Conservation (phyloP, 148 eudicot species). For the Cornus controversa region DNA sequence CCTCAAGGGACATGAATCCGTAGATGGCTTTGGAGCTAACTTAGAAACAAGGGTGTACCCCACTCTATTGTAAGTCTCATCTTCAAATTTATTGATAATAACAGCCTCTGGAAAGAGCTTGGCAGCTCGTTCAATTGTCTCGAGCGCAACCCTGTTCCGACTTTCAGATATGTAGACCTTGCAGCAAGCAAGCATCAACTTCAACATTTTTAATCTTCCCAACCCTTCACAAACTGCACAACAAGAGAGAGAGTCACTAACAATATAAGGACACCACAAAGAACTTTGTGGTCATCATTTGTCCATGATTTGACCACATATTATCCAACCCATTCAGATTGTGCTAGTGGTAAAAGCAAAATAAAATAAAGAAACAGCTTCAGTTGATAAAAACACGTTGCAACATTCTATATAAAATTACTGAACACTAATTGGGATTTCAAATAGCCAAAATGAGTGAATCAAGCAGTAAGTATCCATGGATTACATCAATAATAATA, state of each 20-base stretch:
- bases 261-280: not conserved
- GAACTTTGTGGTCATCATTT: slow-evolving; percentile 12
- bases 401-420: not conserved
- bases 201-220: slow-evolving; percentile 46
- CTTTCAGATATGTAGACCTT: slow-evolving; percentile 91
- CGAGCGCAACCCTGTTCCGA: slow-evolving; percentile 72
- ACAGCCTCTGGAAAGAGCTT: slow-evolving; percentile 56
- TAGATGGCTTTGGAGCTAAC: slow-evolving; percentile 24
- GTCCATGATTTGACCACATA: not conserved
- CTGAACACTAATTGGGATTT: not conserved
- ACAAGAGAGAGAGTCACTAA: slow-evolving; percentile 15
- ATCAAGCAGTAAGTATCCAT: not conserved
- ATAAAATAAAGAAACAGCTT: not conserved
- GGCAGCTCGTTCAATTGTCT: slow-evolving; percentile 72
- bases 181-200: slow-evolving; percentile 71
- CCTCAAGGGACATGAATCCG: slow-evolving; percentile 39
- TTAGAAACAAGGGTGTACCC: slow-evolving; percentile 89
- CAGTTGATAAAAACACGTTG: not conserved
- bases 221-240: slow-evolving; percentile 33
- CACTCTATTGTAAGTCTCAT: slow-evolving; percentile 84
- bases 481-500: not conserved
- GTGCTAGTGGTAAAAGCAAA: not conserved
- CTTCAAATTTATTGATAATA: slow-evolving; percentile 73
- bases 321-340: not conserved
- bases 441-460: not conserved